Base-by-base conservation (phyloP, 805 yeast genomes). In the Saccharomycopsis javanensis region DNA sequence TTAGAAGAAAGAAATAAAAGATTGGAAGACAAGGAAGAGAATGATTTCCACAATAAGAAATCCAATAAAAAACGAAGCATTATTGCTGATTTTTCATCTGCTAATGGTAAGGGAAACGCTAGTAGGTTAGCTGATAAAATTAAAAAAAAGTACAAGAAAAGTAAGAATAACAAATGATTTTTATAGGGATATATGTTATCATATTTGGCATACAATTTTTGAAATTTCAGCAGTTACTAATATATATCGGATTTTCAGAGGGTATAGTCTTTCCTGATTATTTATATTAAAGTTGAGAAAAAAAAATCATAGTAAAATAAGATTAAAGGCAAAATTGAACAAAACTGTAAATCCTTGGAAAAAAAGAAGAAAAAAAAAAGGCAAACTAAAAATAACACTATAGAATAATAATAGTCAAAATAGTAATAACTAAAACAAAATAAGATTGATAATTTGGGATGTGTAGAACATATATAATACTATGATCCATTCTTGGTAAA, bases 1-100 rank as follows among this genome's bases (percentile, higher is more conserved):
- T 71, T 94, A 73, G 76, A 80, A 50, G 96, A 90, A 70, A 79
- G 96, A 63, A 77, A 79, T 46, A 81, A 81, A 67, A 42, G 59
- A 48, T 23, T 54, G 31, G 54, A 34, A 4, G 53, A 48, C 18
- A 38, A 55, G 1, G 57, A 51, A n/a, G 34, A 55, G 18, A 25
- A 35, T 15, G 37, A 46, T 4, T 27, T 25, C 13, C 10, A 4
- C 11, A 30, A 30, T 18, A 55, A n/a, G n/a, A 51, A 48, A 48
- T 7, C 7, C 5, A 34, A 33, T 7, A 55, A 55, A 35, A 54
- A 58, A 37, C 52, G 50, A 34, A 52, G 35, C n/a, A 6, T 5
- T 5, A 38, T 37, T 23, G 34, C 20, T 18, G 50, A 45, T 28
- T 48, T 18, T 33, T 30, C 42, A 16, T 31, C 4, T 2, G 37